phyloP scores from a whole-genome alignment of 2,329 filamentous ascomycete species.

The Aspergillus glaucus region DNA sequence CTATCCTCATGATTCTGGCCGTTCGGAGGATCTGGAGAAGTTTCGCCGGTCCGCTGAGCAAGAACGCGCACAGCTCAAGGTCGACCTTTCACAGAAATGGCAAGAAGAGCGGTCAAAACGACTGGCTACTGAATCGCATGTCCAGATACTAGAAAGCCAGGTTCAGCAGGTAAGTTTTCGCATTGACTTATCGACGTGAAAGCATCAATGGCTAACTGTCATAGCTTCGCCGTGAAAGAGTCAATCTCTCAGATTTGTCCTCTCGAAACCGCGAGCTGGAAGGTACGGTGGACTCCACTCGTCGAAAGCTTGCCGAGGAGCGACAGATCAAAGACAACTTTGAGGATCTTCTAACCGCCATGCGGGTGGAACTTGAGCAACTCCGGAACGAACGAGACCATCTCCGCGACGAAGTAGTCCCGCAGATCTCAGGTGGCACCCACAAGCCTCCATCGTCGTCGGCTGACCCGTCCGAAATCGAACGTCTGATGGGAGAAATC shows the following conservation, averaged over 20 bases:
- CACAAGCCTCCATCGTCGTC: neutral
- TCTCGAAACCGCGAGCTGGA: slow-evolving; percentile 72
- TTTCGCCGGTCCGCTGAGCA: slow-evolving; percentile 80
- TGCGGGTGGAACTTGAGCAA: slow-evolving; percentile 74
- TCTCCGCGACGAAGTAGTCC: slow-evolving; percentile 79
- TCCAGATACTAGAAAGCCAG: slow-evolving; percentile 73
- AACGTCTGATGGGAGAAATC: slow-evolving; percentile 81
- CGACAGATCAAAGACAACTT: slow-evolving; percentile 85
- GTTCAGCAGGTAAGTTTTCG: slow-evolving; percentile 54
- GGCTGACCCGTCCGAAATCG: slow-evolving; percentile 43
- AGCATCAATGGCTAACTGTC: slow-evolving; percentile 7
- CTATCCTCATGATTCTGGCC: slow-evolving; percentile 57
- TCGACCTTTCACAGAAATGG: slow-evolving; percentile 78
- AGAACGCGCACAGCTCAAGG: slow-evolving; percentile 77
- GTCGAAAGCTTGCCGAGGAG: slow-evolving; percentile 76
- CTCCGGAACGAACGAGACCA: slow-evolving; percentile 78
- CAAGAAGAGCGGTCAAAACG: slow-evolving; percentile 77
- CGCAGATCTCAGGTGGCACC: slow-evolving; percentile 51
- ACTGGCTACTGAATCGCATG: slow-evolving; percentile 72
- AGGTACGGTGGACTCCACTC: slow-evolving; percentile 70
- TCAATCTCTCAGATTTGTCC: slow-evolving; percentile 40
- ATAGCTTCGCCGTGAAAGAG: slow-evolving; percentile 47
- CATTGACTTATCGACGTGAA: neutral
- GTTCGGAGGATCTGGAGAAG: slow-evolving; percentile 68
- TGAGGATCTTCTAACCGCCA: slow-evolving; percentile 78